These are phyloP conservation scores for Microthlaspi erraticum DNA, from an alignment of 345 rosid species.

Conservation along the genomic window DNA sequence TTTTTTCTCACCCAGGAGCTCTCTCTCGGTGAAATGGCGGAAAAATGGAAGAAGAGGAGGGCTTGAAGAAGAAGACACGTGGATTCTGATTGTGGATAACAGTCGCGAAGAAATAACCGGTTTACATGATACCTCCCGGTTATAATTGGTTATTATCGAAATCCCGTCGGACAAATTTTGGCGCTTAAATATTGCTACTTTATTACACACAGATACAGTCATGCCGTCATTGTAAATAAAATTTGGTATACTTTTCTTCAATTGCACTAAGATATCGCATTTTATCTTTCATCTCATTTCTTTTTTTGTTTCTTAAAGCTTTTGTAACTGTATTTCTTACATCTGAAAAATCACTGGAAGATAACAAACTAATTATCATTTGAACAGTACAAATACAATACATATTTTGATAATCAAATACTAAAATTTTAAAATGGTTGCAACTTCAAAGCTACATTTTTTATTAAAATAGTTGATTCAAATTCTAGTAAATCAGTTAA, in stretches of 20 bases:
- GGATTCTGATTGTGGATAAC: conserved; percentile 58
- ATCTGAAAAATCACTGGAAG: background rate
- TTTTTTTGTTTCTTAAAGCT: too few relatives aligned
- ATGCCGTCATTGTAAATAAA: background rate
- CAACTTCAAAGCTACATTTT: background rate
- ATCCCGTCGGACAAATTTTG: conserved; percentile 31
- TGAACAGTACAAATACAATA: background rate
- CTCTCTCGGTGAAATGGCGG: conserved; percentile 34
- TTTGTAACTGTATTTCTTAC: background rate
- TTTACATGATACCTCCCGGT: conserved; percentile 17
- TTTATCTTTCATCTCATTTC: background rate
- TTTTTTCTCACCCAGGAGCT: background rate
- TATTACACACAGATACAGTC: too few relatives aligned
- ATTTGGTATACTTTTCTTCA: background rate
- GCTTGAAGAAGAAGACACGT: conserved; percentile 54
- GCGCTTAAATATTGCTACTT: conserved; percentile 38
- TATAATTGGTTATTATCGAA: background rate
- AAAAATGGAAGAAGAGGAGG: conserved; percentile 21
- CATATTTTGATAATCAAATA: background rate
- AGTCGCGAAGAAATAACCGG: conserved; percentile 27
- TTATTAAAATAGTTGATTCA: background rate
- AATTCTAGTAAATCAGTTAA: background rate
- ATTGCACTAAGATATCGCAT: background rate
- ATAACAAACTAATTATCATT: background rate
- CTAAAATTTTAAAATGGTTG: too few relatives aligned